Conservation (phyloP, 306 rosid species). For the Vigna angularis region DNA sequence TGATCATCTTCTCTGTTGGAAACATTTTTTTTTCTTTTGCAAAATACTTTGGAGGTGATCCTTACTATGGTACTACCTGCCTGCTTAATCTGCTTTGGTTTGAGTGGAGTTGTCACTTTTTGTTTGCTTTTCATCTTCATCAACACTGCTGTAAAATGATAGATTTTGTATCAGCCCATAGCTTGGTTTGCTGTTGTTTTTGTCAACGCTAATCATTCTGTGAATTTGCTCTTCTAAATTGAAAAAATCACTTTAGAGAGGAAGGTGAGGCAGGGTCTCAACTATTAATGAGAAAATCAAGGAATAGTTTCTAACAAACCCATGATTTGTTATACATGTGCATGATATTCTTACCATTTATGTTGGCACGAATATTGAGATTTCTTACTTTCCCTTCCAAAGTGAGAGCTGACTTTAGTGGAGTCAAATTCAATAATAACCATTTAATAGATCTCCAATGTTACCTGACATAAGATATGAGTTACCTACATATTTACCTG, state of each 20-base stretch:
- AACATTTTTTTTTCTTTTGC: constrained; percentile 5
- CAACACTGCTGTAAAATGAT: not conserved
- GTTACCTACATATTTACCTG: constrained; percentile 6
- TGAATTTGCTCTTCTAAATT: not conserved
- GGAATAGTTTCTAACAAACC: not conserved
- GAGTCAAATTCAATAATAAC: not conserved
- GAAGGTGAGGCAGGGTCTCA: not conserved
- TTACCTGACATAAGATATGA: not conserved
- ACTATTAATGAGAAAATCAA: not conserved
- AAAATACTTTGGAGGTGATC: not conserved
- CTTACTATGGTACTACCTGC: not conserved
- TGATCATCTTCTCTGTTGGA: constrained; percentile 13
- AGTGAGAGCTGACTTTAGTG: not conserved
- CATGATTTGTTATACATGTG: not conserved
- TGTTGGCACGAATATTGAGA: not conserved
- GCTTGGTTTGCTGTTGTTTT: not conserved
- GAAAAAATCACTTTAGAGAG: not conserved
- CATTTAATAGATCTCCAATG: not conserved
- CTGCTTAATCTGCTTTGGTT: constrained; percentile 14
- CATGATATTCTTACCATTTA: not conserved
- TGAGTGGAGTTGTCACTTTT: not conserved
- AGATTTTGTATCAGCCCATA: not conserved
- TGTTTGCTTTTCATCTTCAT: constrained; percentile 13
- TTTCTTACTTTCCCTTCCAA: not conserved
- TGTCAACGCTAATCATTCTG: not conserved